Evolutionary conservation across 1,139 yeast species (phyloP), one percentile per base, ranked within the genome.

Genomic region (Pichia sp.): DNA sequence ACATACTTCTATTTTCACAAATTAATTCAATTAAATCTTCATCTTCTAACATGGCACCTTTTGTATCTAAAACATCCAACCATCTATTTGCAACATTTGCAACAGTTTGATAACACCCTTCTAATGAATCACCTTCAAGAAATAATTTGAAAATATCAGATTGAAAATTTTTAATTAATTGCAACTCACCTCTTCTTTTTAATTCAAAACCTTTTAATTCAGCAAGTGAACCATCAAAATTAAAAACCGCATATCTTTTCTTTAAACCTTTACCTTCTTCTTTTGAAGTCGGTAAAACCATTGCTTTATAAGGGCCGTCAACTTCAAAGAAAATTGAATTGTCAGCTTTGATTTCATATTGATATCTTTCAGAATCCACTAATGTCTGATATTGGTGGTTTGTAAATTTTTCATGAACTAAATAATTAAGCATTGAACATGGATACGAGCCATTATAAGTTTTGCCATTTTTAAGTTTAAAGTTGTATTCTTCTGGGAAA

Each of bases 271-370:
- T 91, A 48, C 96, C 98, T 73, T 93, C 99, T 67, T 95, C 99
- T 60, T 89, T 89, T 0, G 99, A 93, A 0, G 99, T 90, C 11
- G 99, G 99, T 53, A 95, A 75, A 55, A 95, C 80, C 99, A 95
- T 95, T 0, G 99, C 99, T 62, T 83, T 87, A 68, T 95, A 95
- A 0, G 99, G 99, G 14, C 99, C 99, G 73, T 95, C 99, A 29
- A 95, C 96, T 68, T 95, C 99, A 62, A 95, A 95, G 70, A 93
- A 93, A 67, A 95, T 95, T 25, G 97, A 87, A 67, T 95, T 95
- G 64, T 95, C 99, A 25, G 95, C 83, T 53, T 78, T 79, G 0
- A 91, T 86, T 51, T 83, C 81, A 68, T 91, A 93, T 58, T 79
- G 80, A 67, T 81, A 79, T 13, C 74, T 77, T 1, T 74, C 75